Evolutionary conservation across 192 early-diverging fungal genomes (phyloP).

Genomic region (Chytriomyces sp.): DNA sequence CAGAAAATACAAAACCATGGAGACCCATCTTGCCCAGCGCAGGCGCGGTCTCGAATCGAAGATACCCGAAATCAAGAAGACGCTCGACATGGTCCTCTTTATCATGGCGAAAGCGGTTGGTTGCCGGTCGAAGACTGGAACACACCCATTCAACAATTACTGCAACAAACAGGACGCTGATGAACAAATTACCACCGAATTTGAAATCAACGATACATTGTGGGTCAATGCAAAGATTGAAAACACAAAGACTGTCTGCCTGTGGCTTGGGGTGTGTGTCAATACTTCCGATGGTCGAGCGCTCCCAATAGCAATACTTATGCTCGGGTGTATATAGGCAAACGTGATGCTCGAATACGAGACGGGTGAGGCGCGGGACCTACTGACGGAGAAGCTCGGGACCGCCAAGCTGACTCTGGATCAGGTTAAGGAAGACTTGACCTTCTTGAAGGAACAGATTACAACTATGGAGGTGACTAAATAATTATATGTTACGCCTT

Average conservation of each 20-base stretch:
- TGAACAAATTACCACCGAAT: conserved; percentile 78
- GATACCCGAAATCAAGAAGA: conserved; percentile 96
- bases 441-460: conserved; percentile 93
- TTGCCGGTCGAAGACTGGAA: too few species aligned
- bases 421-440: conserved; percentile 85
- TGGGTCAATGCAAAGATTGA: conserved; percentile 83
- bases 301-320: background rate
- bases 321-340: conserved; percentile 53
- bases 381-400: conserved; percentile 74
- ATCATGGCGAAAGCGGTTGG: conserved; percentile 40
- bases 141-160: background rate
- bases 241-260: conserved; percentile 76
- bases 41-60: conserved; percentile 83
- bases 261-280: conserved; percentile 89
- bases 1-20: conserved; percentile 99
- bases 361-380: conserved; percentile 79
- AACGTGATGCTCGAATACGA: conserved; percentile 98
- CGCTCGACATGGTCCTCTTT: conserved; percentile 82
- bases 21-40: conserved; percentile 83
- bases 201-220: conserved; percentile 94
- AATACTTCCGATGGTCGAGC: background rate
- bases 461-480: conserved; percentile 93
- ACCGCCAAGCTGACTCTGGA: conserved; percentile 73
- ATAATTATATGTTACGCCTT: background rate
- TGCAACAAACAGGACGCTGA: conserved; percentile 56